Evolutionary conservation across 2,329 filamentous ascomycete genomes (phyloP).

Genomic region (Neopestalotiopsis sp.): DNA sequence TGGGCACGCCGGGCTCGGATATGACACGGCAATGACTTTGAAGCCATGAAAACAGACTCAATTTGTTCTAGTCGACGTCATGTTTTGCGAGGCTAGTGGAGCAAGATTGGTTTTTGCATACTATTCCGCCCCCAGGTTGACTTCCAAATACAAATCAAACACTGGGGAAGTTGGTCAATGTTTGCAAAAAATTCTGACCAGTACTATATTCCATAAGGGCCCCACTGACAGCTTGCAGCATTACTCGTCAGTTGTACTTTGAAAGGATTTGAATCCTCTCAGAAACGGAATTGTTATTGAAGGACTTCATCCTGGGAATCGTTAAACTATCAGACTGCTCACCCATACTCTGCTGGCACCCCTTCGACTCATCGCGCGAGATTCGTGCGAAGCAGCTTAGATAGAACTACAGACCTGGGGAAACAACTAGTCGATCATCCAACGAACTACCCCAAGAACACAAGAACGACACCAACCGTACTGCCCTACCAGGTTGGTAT

Average conservation of each 20-base stretch:
- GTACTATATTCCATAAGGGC: neutral
- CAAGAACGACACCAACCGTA: too few relatives aligned
- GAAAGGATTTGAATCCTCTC: neutral
- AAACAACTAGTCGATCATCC: neutral
- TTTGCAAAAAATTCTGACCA: neutral
- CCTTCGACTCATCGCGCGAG: neutral
- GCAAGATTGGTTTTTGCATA: neutral
- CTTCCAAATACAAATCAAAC: neutral
- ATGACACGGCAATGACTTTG: constrained; percentile 6
- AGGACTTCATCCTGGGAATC: too few relatives aligned
- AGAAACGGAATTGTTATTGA: neutral
- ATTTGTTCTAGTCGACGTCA: neutral
- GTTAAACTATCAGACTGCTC: too few relatives aligned
- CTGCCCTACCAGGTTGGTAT: too few relatives aligned
- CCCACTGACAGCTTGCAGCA: neutral
- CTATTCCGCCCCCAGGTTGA: neutral
- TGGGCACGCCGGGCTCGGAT: neutral
- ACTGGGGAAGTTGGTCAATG: neutral
- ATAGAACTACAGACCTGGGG: neutral
- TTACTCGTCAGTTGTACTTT: neutral
- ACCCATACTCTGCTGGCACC: neutral
- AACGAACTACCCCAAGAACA: too few relatives aligned
- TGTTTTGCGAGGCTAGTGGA: neutral
- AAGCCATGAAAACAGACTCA: neutral
- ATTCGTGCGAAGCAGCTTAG: neutral